These are phyloP conservation scores for Pinus tabuliformis DNA, from an alignment of 75 land plant species.

Conservation along the genomic window DNA sequence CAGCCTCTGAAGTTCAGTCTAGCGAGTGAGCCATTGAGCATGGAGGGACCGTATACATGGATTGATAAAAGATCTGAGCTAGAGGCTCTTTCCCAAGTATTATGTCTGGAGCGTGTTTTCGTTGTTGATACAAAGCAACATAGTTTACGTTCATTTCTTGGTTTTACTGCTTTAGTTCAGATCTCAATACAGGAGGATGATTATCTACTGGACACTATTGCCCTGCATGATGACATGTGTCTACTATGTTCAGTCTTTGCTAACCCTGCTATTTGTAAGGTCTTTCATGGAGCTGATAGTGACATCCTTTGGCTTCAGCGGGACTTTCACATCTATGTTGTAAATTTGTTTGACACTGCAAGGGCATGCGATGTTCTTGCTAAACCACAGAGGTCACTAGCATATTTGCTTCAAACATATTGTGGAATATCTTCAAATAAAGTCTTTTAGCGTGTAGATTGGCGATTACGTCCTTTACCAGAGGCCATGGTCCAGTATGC, in stretches of 20 bases:
- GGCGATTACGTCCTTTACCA: too few species aligned
- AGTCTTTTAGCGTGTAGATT: too few species aligned
- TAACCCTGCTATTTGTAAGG: slow-evolving; percentile 86
- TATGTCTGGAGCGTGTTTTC: slow-evolving; percentile 58
- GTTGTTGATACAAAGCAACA: slow-evolving; percentile 98
- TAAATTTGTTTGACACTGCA: slow-evolving; percentile 96
- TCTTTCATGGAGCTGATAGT: slow-evolving; percentile 98
- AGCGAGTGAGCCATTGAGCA: slow-evolving; percentile 12
- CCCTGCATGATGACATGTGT: slow-evolving; percentile 84
- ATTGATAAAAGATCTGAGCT: slow-evolving; percentile 59
- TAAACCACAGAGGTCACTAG: too few species aligned
- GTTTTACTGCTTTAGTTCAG: slow-evolving; percentile 95
- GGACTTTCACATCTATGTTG: slow-evolving; percentile 96
- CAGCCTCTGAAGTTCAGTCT: not conserved
- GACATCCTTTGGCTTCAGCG: slow-evolving; percentile 97
- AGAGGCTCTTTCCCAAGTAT: slow-evolving; percentile 36
- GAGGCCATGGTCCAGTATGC: too few species aligned
- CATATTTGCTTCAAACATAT: too few species aligned
- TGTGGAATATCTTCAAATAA: too few species aligned
- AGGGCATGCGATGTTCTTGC: too few species aligned
- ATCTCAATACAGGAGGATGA: slow-evolving; percentile 81
- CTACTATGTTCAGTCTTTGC: slow-evolving; percentile 76
- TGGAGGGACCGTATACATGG: slow-evolving; percentile 62
- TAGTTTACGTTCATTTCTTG: slow-evolving; percentile 80
- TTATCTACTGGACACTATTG: slow-evolving; percentile 83